phyloP scores from a whole-genome alignment of 2,329 filamentous ascomycete genomes.

The Calonectria pauciramosa region DNA sequence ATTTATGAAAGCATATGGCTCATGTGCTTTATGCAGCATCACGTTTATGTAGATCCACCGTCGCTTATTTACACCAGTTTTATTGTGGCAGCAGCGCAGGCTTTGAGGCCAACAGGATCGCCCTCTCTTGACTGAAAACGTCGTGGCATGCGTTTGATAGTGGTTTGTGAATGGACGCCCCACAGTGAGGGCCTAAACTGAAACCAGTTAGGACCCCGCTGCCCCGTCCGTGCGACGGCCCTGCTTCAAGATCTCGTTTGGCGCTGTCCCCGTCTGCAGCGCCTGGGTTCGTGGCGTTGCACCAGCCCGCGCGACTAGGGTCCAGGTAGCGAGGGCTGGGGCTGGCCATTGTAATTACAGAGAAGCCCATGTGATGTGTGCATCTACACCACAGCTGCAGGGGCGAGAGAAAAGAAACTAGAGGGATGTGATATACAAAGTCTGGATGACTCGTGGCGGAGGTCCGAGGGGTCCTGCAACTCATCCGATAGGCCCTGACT shows the following conservation, averaged over 20 bases:
- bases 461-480: not conserved
- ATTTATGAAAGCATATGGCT: not conserved
- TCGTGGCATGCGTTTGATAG: constrained; percentile 4
- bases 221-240: constrained; percentile 44
- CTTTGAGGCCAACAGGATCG: constrained; percentile 3
- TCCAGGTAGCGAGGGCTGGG: constrained; percentile 7
- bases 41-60: not conserved
- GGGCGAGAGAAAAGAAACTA: not conserved
- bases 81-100: not conserved
- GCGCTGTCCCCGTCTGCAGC: constrained; percentile 35
- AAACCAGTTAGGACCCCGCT: constrained; percentile 30
- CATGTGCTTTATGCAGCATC: not conserved
- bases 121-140: constrained; percentile 3
- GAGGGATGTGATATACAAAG: not conserved
- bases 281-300: constrained; percentile 38
- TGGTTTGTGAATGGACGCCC: constrained; percentile 12
- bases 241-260: constrained; percentile 44
- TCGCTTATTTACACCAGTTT: not conserved
- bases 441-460: constrained; percentile 1
- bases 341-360: not conserved
- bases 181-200: constrained; percentile 21
- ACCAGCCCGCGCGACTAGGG: constrained; percentile 32
- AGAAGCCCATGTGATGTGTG: constrained; percentile 10
- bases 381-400: constrained; percentile 5
- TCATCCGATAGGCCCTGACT: not conserved